phyloP scores from a whole-genome alignment of 2,329 filamentous ascomycete genomes.

The Emmonsia crescens region DNA sequence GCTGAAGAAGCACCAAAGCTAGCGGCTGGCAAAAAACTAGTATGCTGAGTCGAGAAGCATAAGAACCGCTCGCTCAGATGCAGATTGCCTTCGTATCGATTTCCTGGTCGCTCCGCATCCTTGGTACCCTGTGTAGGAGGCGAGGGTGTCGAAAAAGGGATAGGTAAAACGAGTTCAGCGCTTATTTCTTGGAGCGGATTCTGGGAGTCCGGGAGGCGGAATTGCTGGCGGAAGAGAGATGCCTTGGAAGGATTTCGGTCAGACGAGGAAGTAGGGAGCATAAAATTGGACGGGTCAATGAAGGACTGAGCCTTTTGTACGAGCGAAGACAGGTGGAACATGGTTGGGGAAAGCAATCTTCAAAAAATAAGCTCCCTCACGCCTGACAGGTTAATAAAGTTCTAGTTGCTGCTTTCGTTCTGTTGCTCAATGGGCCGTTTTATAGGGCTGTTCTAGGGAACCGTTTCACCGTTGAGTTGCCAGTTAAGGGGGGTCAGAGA shows the following conservation, averaged over 20 bases:
- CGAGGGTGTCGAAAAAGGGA: slow-evolving; percentile 43
- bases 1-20: slow-evolving; percentile 68
- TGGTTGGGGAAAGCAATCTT: slow-evolving; percentile 18
- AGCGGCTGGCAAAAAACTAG: slow-evolving; percentile 72
- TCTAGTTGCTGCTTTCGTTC: background rate
- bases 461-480: background rate
- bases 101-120: slow-evolving; percentile 53
- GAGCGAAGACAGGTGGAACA: slow-evolving; percentile 63
- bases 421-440: background rate
- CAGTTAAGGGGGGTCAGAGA: background rate
- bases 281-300: slow-evolving; percentile 78
- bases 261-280: slow-evolving; percentile 59
- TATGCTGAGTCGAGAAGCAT: slow-evolving; percentile 89
- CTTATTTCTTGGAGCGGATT: slow-evolving; percentile 93
- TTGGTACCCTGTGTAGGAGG: slow-evolving; percentile 46
- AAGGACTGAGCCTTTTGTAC: slow-evolving; percentile 93
- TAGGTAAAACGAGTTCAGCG: slow-evolving; percentile 82
- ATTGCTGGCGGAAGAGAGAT: slow-evolving; percentile 88
- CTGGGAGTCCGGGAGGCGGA: slow-evolving; percentile 85
- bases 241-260: slow-evolving; percentile 83
- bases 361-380: background rate
- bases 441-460: background rate
- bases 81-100: slow-evolving; percentile 82
- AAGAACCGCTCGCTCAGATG: slow-evolving; percentile 91
- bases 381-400: background rate